Base-by-base conservation (phyloP, 1,284 basidiomycete species). In the Trichosporon asahii region DNA sequence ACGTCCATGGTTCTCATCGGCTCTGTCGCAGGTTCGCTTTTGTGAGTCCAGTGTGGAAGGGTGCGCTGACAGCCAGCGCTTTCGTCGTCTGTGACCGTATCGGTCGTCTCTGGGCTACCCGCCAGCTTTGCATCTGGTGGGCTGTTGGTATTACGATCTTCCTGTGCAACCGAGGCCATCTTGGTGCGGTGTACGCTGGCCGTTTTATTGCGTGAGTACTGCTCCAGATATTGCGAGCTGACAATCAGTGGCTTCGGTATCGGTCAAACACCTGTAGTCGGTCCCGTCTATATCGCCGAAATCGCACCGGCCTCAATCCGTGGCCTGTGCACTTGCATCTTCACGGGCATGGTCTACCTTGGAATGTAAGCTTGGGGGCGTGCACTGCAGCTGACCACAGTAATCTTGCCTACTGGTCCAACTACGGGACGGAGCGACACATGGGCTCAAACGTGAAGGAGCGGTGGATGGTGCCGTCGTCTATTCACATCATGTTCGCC, bases 351-450 rank as follows among this genome's bases (percentile, higher is more conserved):
- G 31, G 66, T 67, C 15, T 67, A 70, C 66, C 12, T 70, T n/a
- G 69, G 69, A 11, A 67, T 70, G 49, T 53, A 12, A 53, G 49
- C 9, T 21, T n/a, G 6, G 31, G 6, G 31, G 31, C 31, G 21
- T 9, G 23, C 2, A 12, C 40, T 14, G 5, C 3, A 53, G 49
- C 49, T 53, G 49, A 53, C 23, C 2, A 1, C 49, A 53, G 49
- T 49, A 44, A 33, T 29, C 66, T 70, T 8, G 73, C 75, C 27
- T 73, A 72, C 35, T 63, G 65, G 65, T 35, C 75, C 65, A 72
- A 61, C 69, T 69, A 76, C 67, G 72, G 66, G 40, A 71, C 73
- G 31, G 46, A 72, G 64, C 63, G 27, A 3, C 23, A 29, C 35
- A 27, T 68, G 37, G 69, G 69, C 37, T 40, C 61, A 3, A 33